Evolutionary conservation across 768 basidiomycete genomes (phyloP).

Genomic region (Suillus lakei): DNA sequence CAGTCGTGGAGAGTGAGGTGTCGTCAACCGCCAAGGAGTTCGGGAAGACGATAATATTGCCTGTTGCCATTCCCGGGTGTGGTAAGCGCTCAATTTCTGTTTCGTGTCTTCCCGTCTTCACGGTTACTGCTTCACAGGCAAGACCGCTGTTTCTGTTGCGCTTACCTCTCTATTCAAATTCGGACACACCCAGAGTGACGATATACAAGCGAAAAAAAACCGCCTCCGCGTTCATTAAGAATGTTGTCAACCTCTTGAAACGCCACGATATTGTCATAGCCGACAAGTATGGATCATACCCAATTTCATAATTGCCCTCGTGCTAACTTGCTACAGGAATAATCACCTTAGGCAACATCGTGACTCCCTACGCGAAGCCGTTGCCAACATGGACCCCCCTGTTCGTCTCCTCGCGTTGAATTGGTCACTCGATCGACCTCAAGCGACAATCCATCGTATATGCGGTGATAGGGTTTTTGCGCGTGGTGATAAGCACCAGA

Average conservation of each 20-base stretch:
- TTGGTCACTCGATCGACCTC: slow-evolving; percentile 68
- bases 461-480: slow-evolving; percentile 73
- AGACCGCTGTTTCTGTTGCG: slow-evolving; percentile 84
- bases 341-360: slow-evolving; percentile 89
- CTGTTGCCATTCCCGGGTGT: slow-evolving; percentile 90
- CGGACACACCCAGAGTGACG: slow-evolving; percentile 93
- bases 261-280: slow-evolving; percentile 84
- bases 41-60: slow-evolving; percentile 84
- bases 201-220: slow-evolving; percentile 79
- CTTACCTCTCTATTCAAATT: slow-evolving; percentile 83
- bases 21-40: slow-evolving; percentile 33
- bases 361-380: slow-evolving; percentile 62
- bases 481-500: slow-evolving; percentile 88
- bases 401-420: slow-evolving; percentile 82
- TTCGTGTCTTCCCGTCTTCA: not conserved
- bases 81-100: slow-evolving; percentile 54
- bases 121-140: slow-evolving; percentile 53
- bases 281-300: slow-evolving; percentile 69
- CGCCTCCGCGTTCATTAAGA: slow-evolving; percentile 71
- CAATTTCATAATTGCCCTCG: not conserved
- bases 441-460: slow-evolving; percentile 68
- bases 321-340: slow-evolving; percentile 55
- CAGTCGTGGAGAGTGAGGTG: slow-evolving; percentile 32
- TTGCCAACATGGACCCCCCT: slow-evolving; percentile 47
- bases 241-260: slow-evolving; percentile 65